Conservation (phyloP, 129 eudicot species). For the Kitagawia praeruptora region DNA sequence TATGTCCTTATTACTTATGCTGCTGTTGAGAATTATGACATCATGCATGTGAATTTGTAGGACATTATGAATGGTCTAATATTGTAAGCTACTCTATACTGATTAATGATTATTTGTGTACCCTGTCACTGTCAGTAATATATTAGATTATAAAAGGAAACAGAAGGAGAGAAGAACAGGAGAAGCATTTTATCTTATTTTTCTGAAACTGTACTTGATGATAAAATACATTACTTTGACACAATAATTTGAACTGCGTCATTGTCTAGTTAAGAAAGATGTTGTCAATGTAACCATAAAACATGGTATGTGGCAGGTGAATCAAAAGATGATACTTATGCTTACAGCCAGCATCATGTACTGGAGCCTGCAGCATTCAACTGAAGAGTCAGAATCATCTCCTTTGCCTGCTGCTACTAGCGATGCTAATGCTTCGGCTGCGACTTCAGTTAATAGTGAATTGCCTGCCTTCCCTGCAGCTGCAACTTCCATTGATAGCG, state of each 20-base stretch:
- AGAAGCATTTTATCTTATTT: neutral
- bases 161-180: neutral
- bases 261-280: neutral
- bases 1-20: neutral
- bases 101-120: neutral
- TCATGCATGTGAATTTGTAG: neutral
- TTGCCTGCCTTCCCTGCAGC: conserved; percentile 24
- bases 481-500: conserved; percentile 37
- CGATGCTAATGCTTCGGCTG: conserved; percentile 46
- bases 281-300: neutral
- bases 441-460: conserved; percentile 27
- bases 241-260: neutral
- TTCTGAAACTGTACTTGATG: neutral
- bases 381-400: conserved; percentile 46
- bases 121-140: neutral
- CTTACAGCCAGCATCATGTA: conserved; percentile 88
- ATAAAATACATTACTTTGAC: neutral
- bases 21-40: neutral
- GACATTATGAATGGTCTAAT: neutral
- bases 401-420: conserved; percentile 24
- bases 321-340: conserved; percentile 90
- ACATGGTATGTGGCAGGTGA: conserved; percentile 45
- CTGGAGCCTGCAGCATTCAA: conserved; percentile 82
- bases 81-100: neutral
- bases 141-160: neutral